phyloP scores from a whole-genome alignment of 108 stramenopile species.

The Conticribra weissflogii region DNA sequence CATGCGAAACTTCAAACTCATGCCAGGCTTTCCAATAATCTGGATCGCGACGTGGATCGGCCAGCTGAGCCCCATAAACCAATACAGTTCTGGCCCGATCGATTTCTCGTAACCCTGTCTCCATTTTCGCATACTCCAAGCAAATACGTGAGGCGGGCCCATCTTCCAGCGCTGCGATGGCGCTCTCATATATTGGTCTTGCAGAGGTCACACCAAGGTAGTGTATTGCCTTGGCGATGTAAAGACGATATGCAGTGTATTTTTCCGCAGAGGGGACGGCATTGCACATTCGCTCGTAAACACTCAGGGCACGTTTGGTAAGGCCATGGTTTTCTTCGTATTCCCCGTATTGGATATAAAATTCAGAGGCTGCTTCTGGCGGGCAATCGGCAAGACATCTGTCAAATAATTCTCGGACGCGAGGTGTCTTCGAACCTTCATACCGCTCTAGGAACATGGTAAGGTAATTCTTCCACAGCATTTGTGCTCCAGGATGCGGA shows the following conservation, averaged over 20 bases:
- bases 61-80: slow-evolving; percentile 94
- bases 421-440: slow-evolving; percentile 91
- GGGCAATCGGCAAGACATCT: slow-evolving; percentile 88
- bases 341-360: slow-evolving; percentile 90
- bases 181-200: slow-evolving; percentile 92
- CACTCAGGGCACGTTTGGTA: slow-evolving; percentile 88
- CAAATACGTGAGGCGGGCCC: slow-evolving; percentile 82
- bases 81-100: slow-evolving; percentile 94
- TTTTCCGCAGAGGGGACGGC: slow-evolving; percentile 86
- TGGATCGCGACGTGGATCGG: slow-evolving; percentile 88
- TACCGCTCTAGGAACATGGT: slow-evolving; percentile 90
- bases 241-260: slow-evolving; percentile 88
- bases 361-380: slow-evolving; percentile 83
- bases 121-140: slow-evolving; percentile 93
- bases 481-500: slow-evolving; percentile 84
- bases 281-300: slow-evolving; percentile 87
- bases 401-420: slow-evolving; percentile 94
- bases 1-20: slow-evolving; percentile 96
- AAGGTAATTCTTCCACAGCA: slow-evolving; percentile 92
- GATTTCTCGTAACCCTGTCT: slow-evolving; percentile 91
- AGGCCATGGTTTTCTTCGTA: slow-evolving; percentile 97
- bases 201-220: slow-evolving; percentile 90
- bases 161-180: slow-evolving; percentile 87
- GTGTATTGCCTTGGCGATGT: slow-evolving; percentile 88
- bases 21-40: slow-evolving; percentile 96